Conservation (phyloP, 768 basidiomycete genomes). For the Termitomyces sp. region DNA sequence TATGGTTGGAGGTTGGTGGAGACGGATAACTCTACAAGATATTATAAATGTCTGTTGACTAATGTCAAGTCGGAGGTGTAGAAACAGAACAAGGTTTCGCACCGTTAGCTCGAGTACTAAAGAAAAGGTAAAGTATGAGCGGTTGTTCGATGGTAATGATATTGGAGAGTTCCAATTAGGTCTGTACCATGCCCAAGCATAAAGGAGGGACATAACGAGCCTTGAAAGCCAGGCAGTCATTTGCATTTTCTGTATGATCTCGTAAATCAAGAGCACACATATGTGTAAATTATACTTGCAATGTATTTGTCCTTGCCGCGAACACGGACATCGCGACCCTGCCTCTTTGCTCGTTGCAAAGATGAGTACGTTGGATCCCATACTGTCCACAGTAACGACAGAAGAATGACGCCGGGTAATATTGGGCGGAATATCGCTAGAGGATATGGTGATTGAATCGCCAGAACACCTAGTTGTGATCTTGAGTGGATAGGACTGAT, state of each 20-base stretch:
- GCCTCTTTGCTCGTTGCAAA: slow-evolving; percentile 55
- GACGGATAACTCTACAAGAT: slow-evolving; percentile 55
- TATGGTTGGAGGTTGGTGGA: slow-evolving; percentile 70
- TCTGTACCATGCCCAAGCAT: slow-evolving; percentile 41
- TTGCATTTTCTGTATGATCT: slow-evolving; percentile 53
- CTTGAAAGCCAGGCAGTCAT: slow-evolving; percentile 57
- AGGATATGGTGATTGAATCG: slow-evolving; percentile 26
- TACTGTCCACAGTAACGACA: slow-evolving; percentile 74
- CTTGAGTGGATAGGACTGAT: not conserved
- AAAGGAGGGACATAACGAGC: slow-evolving; percentile 45
- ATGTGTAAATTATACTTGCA: slow-evolving; percentile 37
- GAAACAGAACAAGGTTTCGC: slow-evolving; percentile 24
- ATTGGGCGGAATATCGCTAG: slow-evolving; percentile 32
- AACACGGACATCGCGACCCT: slow-evolving; percentile 71
- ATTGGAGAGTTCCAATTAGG: slow-evolving; percentile 37
- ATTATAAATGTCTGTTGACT: slow-evolving; percentile 44
- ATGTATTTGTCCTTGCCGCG: slow-evolving; percentile 63
- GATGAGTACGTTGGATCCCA: slow-evolving; percentile 86
- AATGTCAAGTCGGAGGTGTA: not conserved
- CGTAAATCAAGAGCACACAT: not conserved
- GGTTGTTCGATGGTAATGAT: slow-evolving; percentile 33
- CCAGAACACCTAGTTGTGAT: slow-evolving; percentile 30
- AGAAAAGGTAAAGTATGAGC: slow-evolving; percentile 46
- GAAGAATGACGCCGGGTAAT: slow-evolving; percentile 48
- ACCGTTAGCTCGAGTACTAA: slow-evolving; percentile 58